phyloP scores from a whole-genome alignment of 2,329 filamentous ascomycete genomes.

The Paraphaeosphaeria minitans region DNA sequence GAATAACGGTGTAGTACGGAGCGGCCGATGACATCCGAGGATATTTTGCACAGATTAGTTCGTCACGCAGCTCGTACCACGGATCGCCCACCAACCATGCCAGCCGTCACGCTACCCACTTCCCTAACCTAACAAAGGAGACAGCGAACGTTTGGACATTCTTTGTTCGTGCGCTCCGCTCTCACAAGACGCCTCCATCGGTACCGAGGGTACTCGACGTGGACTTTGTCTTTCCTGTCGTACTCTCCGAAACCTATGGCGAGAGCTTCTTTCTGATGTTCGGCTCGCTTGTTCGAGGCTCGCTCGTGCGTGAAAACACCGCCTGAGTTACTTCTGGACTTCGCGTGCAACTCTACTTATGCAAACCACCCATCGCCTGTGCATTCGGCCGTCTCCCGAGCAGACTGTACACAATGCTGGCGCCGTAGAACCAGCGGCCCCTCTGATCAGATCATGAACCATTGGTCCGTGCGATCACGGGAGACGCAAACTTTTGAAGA shows the following conservation, averaged over 20 bases:
- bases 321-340: not conserved
- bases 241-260: not conserved
- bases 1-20: slow-evolving; percentile 37
- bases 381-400: slow-evolving; percentile 28
- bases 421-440: slow-evolving; percentile 32
- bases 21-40: slow-evolving; percentile 38
- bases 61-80: slow-evolving; percentile 22
- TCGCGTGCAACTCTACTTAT: slow-evolving; percentile 18
- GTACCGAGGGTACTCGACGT: not conserved
- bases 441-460: slow-evolving; percentile 38
- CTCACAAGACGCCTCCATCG: slow-evolving; percentile 3
- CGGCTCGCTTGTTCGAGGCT: not conserved
- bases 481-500: slow-evolving; percentile 31
- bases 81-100: slow-evolving; percentile 13
- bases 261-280: not conserved
- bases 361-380: slow-evolving; percentile 29
- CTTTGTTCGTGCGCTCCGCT: not conserved
- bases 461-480: slow-evolving; percentile 40
- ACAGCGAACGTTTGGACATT: not conserved
- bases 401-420: slow-evolving; percentile 30
- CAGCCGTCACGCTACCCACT: slow-evolving; percentile 4
- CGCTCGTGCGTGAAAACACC: not conserved
- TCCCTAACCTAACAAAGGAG: slow-evolving; percentile 7
- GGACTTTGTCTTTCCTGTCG: not conserved
- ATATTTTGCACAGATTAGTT: slow-evolving; percentile 18